A percentile compares a stretch with the other conserved stretches of the same genome.
Conservation (phyloP, 495 filamentous ascomycete genomes). For the Filosporella fistucella region DNA sequence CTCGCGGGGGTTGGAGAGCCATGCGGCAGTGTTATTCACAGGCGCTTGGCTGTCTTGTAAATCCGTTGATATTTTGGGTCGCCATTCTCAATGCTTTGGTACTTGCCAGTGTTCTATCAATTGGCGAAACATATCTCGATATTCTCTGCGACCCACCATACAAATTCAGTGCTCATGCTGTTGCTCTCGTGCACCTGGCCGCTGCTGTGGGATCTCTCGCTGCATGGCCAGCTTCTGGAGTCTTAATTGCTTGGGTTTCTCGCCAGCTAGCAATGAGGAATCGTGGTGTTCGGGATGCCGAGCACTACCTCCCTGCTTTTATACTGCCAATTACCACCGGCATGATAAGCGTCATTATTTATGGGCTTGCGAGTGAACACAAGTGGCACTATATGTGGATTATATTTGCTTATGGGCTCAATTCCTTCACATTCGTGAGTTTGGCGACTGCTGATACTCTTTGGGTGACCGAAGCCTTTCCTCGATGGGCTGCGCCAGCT, state of each 20-base stretch:
- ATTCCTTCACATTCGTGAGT: slow-evolving; percentile 3
- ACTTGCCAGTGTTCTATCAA: slow-evolving; percentile 31
- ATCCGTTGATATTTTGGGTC: slow-evolving; percentile 38
- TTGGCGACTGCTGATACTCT: slow-evolving; percentile 8
- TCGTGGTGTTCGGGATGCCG: slow-evolving; percentile 9
- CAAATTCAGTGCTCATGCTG: slow-evolving; percentile 27
- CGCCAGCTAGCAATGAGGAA: slow-evolving; percentile 5
- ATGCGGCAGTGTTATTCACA: slow-evolving; percentile 7
- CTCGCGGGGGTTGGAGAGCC: slow-evolving; percentile 6
- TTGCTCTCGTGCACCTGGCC: slow-evolving; percentile 32
- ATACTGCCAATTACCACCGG: slow-evolving; percentile 5
- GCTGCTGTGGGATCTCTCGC: slow-evolving; percentile 29
- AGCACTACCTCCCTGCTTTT: slow-evolving; percentile 16
- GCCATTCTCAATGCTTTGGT: slow-evolving; percentile 33
- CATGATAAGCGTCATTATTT: background rate
- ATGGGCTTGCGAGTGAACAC: background rate
- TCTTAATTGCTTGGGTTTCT: slow-evolving; percentile 1
- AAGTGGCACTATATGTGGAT: background rate
- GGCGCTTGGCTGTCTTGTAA: slow-evolving; percentile 12
- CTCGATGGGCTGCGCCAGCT: slow-evolving; percentile 11
- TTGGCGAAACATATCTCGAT: slow-evolving; percentile 32
- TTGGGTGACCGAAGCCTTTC: slow-evolving; percentile 16
- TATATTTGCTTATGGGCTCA: slow-evolving; percentile 7
- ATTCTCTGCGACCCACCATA: slow-evolving; percentile 30
- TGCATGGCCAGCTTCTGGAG: slow-evolving; percentile 32